These are phyloP conservation scores for Auriscalpium vulgare DNA, from an alignment of 768 basidiomycete species.

Conservation along the genomic window DNA sequence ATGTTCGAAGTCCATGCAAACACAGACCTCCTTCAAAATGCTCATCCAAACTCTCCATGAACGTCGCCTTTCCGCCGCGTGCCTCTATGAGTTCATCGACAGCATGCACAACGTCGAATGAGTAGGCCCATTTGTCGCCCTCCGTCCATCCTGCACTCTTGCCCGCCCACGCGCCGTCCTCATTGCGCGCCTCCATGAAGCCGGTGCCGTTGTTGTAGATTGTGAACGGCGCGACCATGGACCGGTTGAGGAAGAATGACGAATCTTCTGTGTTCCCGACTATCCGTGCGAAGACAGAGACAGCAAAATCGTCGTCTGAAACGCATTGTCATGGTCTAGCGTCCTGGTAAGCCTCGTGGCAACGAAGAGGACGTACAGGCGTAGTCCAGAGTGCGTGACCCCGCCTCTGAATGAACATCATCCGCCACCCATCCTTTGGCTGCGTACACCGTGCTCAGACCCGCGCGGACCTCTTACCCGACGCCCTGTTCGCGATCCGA, in stretches of 20 bases:
- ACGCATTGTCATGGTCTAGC: too few species aligned
- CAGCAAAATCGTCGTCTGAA: constrained; percentile 72
- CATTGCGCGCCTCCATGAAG: constrained; percentile 77
- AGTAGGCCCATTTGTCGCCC: constrained; percentile 73
- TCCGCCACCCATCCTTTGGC: constrained; percentile 69
- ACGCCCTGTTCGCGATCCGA: constrained; percentile 71
- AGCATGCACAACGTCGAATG: constrained; percentile 72
- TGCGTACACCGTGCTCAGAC: constrained; percentile 61
- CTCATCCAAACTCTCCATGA: constrained; percentile 59
- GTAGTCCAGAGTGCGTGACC: constrained; percentile 71
- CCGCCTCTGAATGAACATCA: constrained; percentile 74
- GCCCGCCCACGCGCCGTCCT: constrained; percentile 66
- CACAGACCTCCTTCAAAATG: constrained; percentile 39
- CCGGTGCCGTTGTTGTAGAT: constrained; percentile 64
- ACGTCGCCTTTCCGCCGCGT: constrained; percentile 57
- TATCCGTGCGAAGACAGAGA: constrained; percentile 49
- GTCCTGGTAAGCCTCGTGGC: too few species aligned
- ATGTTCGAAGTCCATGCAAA: not conserved
- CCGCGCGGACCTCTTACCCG: constrained; percentile 76
- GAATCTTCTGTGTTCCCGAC: constrained; percentile 45
- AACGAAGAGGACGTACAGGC: constrained; percentile 42
- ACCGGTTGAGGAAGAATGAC: constrained; percentile 45
- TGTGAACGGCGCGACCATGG: constrained; percentile 47
- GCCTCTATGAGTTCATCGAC: constrained; percentile 50
- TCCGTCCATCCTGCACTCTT: constrained; percentile 71